Evolutionary conservation across 805 yeast species (phyloP).

Genomic region (Blastobotrys attinorum): DNA sequence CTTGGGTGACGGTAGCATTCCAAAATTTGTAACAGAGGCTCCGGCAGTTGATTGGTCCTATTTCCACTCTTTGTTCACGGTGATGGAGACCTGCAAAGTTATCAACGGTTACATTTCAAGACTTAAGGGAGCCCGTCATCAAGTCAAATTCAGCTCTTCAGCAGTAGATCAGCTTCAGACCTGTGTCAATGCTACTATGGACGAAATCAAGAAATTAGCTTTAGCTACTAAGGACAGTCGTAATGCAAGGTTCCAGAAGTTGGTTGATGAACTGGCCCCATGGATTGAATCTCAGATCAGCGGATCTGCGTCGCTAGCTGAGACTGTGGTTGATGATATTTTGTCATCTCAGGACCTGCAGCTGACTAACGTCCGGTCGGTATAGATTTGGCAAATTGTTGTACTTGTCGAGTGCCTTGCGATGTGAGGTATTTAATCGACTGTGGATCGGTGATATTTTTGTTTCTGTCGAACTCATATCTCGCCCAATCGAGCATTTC

Average conservation of each 20-base stretch:
- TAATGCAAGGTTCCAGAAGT: constrained; percentile 1
- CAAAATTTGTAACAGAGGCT: no score
- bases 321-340: constrained; percentile 15
- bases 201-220: constrained; percentile 10
- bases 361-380: neutral
- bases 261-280: constrained; percentile 8
- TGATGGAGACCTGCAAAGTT: constrained; percentile 22
- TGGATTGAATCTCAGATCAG: constrained; percentile 15
- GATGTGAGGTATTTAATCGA: constrained; percentile 25
- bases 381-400: constrained; percentile 21
- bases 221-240: constrained; percentile 11
- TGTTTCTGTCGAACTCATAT: constrained; percentile 25
- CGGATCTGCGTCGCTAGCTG: constrained; percentile 10
- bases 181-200: neutral
- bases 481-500: constrained; percentile 30
- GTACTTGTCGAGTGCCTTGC: constrained; percentile 28
- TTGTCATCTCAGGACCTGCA: constrained; percentile 11
- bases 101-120: constrained; percentile 10
- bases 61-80: constrained; percentile 21
- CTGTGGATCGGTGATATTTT: constrained; percentile 22
- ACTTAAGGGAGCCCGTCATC: constrained; percentile 11
- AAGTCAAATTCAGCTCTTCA: constrained; percentile 10
- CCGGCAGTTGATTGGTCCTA: constrained; percentile 19
- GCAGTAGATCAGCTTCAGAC: constrained; percentile 5
- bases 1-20: no score